phyloP scores from a whole-genome alignment of 805 yeast genomes.

The Citeromyces nyonsensis region DNA sequence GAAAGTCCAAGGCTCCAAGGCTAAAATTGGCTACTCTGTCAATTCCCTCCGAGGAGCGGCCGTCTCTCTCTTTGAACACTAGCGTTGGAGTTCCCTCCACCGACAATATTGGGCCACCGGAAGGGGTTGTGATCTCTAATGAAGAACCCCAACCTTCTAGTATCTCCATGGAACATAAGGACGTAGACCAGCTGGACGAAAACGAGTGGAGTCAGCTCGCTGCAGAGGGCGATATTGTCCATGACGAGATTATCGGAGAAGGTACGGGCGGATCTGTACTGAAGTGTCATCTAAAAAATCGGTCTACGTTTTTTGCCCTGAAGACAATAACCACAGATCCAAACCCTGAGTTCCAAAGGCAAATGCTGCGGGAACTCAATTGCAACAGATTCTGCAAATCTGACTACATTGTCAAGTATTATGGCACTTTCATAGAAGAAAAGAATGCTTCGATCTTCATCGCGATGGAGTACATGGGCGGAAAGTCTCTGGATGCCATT shows the following conservation, averaged over 20 bases:
- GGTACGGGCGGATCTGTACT: conserved; percentile 90
- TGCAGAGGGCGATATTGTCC: conserved; percentile 43
- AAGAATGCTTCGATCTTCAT: conserved; percentile 72
- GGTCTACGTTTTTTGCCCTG: conserved; percentile 64
- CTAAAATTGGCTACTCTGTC: conserved; percentile 11
- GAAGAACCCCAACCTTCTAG: too few relatives aligned
- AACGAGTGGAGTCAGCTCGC: conserved; percentile 61
- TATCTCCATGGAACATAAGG: conserved; percentile 7
- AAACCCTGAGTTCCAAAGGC: conserved; percentile 78
- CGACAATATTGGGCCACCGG: too few relatives aligned
- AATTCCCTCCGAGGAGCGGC: conserved; percentile 6
- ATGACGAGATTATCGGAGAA: conserved; percentile 70
- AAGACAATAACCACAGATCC: conserved; percentile 63
- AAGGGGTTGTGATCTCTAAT: too few relatives aligned
- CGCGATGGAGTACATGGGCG: conserved; percentile 97
- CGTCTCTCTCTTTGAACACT: too few relatives aligned
- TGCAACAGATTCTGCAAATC: conserved; percentile 74
- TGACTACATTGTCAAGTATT: conserved; percentile 78
- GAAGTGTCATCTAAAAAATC: conserved; percentile 50
- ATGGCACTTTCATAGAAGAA: conserved; percentile 79
- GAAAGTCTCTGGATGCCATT: conserved; percentile 81
- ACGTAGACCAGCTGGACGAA: conserved; percentile 45
- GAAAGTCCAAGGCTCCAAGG: conserved; percentile 15
- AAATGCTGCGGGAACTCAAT: conserved; percentile 80
- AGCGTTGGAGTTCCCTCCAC: too few relatives aligned